Base-by-base conservation (phyloP, 2,329 filamentous ascomycete genomes). In the Ophiostoma ulmi region DNA sequence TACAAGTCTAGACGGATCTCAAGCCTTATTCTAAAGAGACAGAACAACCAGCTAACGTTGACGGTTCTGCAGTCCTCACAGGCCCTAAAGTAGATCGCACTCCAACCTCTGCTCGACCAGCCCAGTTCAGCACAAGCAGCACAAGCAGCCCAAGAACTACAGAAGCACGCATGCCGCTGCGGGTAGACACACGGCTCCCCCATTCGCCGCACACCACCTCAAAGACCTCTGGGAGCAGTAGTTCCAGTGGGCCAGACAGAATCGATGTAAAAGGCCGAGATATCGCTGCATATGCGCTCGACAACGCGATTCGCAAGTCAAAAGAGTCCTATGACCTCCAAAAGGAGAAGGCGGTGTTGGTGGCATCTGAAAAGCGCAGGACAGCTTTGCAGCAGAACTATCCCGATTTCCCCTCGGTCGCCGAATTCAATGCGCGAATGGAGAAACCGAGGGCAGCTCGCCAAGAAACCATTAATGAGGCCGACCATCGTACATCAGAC, bases 351-450 rank as follows among this genome's bases (percentile, higher is more conserved):
- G 22, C 38, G 22, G 39, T 22, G 14, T 5, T 44, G 39, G 11
- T 67, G 1, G 65, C 65, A n/a, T 31, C 67, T 0, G 17, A 65
- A 0, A 52, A 70, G 66, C 69, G 65, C 13, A 70, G 69, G 7
- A 69, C 72, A 13, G 69, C 69, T 14, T 61, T 70, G 31, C 41
- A 39, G 66, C 10, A 13, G 36, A 58, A 5, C n/a, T 67, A 70
- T 13, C 3, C 67, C 1, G 74, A 74, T 13, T 75, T 72, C 58
- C 72, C 74, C 1, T 70, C 70, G 13, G 38, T 71, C 41, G 41
- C 58, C 6, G 72, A 70, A 36, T 22, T 69, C 39, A 67, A 67
- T 48, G 39, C 39, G 22, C 14, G 20, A 10, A 63, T 35, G 39
- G 63, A 48, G 35, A 65, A 52, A 36, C 39, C 69, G 10, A 41